Evolutionary conservation across 2,329 filamentous ascomycete species (phyloP), one percentile per base, ranked within the genome.

Genomic region (Bipolaris victoriae): DNA sequence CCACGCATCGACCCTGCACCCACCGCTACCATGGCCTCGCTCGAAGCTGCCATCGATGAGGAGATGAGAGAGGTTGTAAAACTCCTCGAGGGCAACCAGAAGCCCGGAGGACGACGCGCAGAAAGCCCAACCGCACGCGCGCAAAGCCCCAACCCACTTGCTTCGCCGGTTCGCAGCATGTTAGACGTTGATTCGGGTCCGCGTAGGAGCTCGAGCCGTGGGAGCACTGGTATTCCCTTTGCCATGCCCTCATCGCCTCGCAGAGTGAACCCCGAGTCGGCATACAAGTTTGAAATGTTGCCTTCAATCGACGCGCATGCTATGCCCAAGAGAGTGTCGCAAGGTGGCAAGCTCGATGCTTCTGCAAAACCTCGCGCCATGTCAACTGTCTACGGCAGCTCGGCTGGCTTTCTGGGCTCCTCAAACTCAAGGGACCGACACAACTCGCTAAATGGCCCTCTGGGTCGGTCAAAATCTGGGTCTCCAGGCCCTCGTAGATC

Each of bases 21-120:
- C 59, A 55, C 59, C 33, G 53, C 61, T 49, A 65, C 51, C 18
- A 91, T 91, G 88, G 60, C 67, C 57, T 92, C 89, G 70, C 85
- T 93, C 70, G 90, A 92, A 78, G 85, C 88, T 47, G 86, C 88
- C 64, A 82, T 92, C 62, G 90, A 92, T 72, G 88, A 92, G 80
- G 90, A 94, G 81, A 85, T 89, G 60, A 82, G 83, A 61, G 89
- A 91, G 77, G 87, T 92, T 37, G 80, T 92, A 64, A 87, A 86
- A 46, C 79, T 91, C 60, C 80, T 92, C 40, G 87, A 90, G 73
- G 83, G 82, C 43, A 79, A 65, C 22, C 61, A 63, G 18, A 63
- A 54, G 48, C 52, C 62, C 13, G 55, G 65, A 44, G 56, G 69
- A 7, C 64, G 61, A 24, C 70, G 70, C 40, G 61, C 67, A 24